Base-by-base conservation (phyloP, 768 basidiomycete species). In the Filobasidium floriforme region DNA sequence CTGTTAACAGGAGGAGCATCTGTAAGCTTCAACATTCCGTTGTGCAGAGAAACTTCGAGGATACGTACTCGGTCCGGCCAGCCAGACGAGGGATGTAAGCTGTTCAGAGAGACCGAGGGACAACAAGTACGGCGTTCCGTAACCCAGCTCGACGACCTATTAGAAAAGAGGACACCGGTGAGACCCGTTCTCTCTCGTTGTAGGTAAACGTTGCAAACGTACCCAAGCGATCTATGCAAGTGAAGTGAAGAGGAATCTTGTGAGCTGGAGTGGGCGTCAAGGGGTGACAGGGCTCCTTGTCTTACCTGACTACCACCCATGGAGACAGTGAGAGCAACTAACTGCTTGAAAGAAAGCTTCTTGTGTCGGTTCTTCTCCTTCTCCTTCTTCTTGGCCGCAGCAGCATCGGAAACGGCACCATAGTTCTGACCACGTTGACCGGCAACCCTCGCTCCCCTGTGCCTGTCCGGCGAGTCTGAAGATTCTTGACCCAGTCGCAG, bases 1-100 rank as follows among this genome's bases (percentile, higher is more conserved):
- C 67, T 68, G 40, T 9, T n/a, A 10, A 28, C 10, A 26, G 22
- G 11, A 14, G 41, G 43, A 6, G 7, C 14, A 29, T 57, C 40
- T 55, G 29, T 37, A 37, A 37, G 32, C 32, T 37, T 37, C 9
- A 37, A 9, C 32, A 37, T 22, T 24, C 28, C 24, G 26, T 6
- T 37, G 14, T 49, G 18, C 1, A 28, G 24, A 37, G 0, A 15
- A 22, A 28, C 43, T 22, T 9, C 46, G 54, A 41, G n/a, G 14
- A 40, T 5, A 64, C 40, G 29, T 64, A 68, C 67, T 90, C 5
- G 96, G 96, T 11, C 94, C 82, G 0, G 82, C 82, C 41, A 83
- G 83, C 96, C 96, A 99, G 41, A 99, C 94, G 9, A 97, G 84
- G 62, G 90, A 89, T 0, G 96, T 97, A 18, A 92, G 81, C 75